Evolutionary conservation across 176 grass and related monocot species (phyloP), one percentile per base, ranked within the genome.

Genomic region (Melocanna baccifera): DNA sequence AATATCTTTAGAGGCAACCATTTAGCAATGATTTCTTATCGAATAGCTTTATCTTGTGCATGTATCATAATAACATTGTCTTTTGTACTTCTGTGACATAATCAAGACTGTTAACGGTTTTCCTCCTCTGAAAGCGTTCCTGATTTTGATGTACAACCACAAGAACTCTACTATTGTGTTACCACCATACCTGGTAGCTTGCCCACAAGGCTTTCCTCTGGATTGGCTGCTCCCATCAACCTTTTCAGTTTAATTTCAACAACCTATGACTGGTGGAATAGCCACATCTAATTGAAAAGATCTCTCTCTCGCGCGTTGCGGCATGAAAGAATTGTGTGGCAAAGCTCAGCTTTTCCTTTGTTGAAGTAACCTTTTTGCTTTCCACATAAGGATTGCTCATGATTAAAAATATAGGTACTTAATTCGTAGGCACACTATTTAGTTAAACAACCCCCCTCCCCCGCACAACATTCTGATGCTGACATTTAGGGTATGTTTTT

Each of bases 301-400:
- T 52, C 45, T 37, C 28, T 41, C 23, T 65, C n/a, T 16, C 41
- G 1, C 40, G 9, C 42, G 62, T 43, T 39, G 53, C 69, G 5
- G 20, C 68, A 34, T 45, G 8, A 34, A 79, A 86, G 69, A 67
- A 87, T 87, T 81, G 59, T 36, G 15, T 75, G 56, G 9, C 85
- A 87, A 81, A 77, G 61, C 47, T 81, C 59, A n/a, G 28, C 12
- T 87, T 86, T 81, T 66, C 85, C 77, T 73, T 56, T 73, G 34
- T 58, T 52, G 18, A 75, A 81, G 77, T 56, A 87, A 81, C 68
- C 43, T 80, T 86, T 67, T 30, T 19, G 32, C 85, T 87, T 81
- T 75, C 46, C 59, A 67, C 36, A 16, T 53, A 43, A 75, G 47
- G 58, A 75, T 56, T n/a, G 69, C 42, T 55, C 58, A 66, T 74